Evolutionary conservation across 2,329 filamentous ascomycete genomes (phyloP).

Genomic region (Elsinoe perseae): DNA sequence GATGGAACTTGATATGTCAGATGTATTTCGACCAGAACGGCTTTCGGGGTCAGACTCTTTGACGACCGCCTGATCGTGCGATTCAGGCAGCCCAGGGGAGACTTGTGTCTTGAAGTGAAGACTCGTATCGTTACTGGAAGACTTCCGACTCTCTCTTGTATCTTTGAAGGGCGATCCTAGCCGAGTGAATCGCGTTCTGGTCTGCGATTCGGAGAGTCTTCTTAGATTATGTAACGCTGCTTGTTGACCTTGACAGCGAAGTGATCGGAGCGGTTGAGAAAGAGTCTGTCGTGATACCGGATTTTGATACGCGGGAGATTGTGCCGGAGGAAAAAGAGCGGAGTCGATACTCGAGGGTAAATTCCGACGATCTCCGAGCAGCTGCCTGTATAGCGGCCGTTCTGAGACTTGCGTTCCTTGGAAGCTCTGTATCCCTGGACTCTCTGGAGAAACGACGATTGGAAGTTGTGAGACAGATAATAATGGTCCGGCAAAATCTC

Average conservation of each 20-base stretch:
- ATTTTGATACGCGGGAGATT: not conserved
- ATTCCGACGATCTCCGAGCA: not conserved
- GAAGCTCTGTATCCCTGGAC: not conserved
- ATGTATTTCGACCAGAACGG: not conserved
- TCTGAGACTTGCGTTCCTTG: not conserved
- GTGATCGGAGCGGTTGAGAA: too few relatives aligned
- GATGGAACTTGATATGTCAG: constrained; percentile 9
- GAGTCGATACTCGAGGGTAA: constrained; percentile 7
- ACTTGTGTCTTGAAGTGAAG: constrained; percentile 16
- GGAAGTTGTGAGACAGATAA: not conserved
- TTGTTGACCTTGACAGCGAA: too few relatives aligned
- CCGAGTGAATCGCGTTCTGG: not conserved
- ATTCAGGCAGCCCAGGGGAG: not conserved
- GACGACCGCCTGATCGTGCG: not conserved
- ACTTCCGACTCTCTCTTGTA: not conserved
- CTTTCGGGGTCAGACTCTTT: not conserved
- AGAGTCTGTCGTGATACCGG: too few relatives aligned
- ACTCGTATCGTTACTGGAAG: not conserved
- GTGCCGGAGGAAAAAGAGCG: not conserved
- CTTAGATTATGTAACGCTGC: too few relatives aligned
- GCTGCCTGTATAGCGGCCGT: not conserved
- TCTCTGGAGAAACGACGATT: not conserved
- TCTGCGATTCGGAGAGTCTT: too few relatives aligned
- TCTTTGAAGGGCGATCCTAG: constrained; percentile 8
- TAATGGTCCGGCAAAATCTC: not conserved